A percentile compares a stretch with the other conserved stretches of the same genome.
Conservation (phyloP, 1,284 basidiomycete species). For the Stygiomarasmius scandens region DNA sequence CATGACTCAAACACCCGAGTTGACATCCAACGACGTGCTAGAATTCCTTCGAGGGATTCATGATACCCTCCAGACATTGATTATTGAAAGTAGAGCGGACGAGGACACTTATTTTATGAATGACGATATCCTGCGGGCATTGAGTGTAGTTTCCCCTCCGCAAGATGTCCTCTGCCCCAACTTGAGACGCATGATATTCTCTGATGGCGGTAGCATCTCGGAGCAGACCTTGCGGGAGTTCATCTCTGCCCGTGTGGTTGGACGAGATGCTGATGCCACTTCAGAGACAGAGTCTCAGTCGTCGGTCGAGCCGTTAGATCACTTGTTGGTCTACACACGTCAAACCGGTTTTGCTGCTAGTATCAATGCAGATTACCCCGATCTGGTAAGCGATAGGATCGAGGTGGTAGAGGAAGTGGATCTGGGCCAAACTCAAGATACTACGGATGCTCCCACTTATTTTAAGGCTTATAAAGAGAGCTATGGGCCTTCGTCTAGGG, state of each 20-base stretch:
- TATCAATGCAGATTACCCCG: too few species aligned
- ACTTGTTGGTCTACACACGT: too few species aligned
- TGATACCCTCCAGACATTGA: background rate
- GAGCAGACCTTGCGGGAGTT: background rate
- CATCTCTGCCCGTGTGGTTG: background rate
- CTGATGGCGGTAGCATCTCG: background rate
- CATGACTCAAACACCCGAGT: background rate
- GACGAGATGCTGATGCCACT: too few species aligned
- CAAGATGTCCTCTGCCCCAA: constrained; percentile 1
- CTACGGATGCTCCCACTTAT: too few species aligned
- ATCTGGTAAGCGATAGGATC: too few species aligned
- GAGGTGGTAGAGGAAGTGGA: too few species aligned
- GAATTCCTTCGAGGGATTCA: background rate
- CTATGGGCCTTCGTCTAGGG: too few species aligned
- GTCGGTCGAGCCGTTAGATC: too few species aligned
- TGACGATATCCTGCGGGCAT: constrained; percentile 5
- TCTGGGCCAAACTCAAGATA: too few species aligned
- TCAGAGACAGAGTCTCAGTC: too few species aligned
- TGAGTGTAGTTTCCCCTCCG: background rate
- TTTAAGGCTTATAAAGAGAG: too few species aligned
- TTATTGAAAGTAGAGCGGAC: background rate
- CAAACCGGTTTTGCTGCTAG: too few species aligned
- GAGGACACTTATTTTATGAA: background rate
- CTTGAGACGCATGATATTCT: background rate
- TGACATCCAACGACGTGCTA: background rate